Evolutionary conservation across 805 yeast species (phyloP), one percentile per base, ranked within the genome.

Genomic region (Ogataea paraovalis): DNA sequence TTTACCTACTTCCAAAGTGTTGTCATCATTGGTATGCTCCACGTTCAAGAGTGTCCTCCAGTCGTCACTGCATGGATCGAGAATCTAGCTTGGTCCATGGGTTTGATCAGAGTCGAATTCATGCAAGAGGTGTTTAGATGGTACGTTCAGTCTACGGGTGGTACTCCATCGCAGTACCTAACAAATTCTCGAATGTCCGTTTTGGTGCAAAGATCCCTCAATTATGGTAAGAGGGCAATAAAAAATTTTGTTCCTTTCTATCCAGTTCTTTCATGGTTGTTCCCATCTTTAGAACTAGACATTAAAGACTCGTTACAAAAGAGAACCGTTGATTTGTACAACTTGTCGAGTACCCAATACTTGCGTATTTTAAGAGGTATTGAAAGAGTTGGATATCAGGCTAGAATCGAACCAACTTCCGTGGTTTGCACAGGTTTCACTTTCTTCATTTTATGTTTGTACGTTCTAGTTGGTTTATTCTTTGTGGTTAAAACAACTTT

Each of bases 31-130:
- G 74, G 85, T 25, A 87, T 91, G 96, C 79, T 83, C 64, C 85
- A 85, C 52, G 96, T 89, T 42, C 88, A 84, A 59, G 73, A 85
- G 48, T 83, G 87, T 4, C 97, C 97, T 8, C 97, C 97, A 16
- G 88, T 91, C 59, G 97, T 96, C 8, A 76, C 86, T 12, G 82
- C 96, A 9, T 91, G 97, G 97, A 73, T 90, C 6, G 95, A 87
- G 65, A 90, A 91, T 61, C 73, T 91, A 60, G 90, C 89, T 25
- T 91, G 97, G 97, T 87, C 96, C 1, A 87, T 91, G 86, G 97
- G 97, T 2, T 73, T 91, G 50, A 87, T 91, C 56, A 73, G 84
- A 62, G 78, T 86, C 37, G 59, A 61, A 2, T 91, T 90, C 63
- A 87, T 91, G 96, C 96, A 91, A 67, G 71, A 80, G 50, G 83